phyloP scores from a whole-genome alignment of 495 filamentous ascomycete genomes.

The Annulohypoxylon nitens region DNA sequence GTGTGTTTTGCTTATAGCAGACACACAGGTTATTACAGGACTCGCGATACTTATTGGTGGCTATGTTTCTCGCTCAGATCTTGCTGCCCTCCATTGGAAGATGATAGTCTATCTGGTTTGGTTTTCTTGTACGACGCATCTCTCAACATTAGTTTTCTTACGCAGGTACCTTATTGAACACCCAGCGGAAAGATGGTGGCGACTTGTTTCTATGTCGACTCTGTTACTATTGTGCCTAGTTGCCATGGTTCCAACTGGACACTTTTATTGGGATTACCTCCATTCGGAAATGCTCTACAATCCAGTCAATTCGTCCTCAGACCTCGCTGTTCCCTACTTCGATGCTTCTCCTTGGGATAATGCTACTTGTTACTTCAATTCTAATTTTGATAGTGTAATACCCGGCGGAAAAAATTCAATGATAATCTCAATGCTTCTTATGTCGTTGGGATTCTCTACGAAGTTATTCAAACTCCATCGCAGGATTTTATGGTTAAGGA shows the following conservation, averaged over 20 bases:
- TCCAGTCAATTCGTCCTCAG: no score
- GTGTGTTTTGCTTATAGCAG: neutral
- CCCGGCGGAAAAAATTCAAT: neutral
- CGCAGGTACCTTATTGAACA: slow-evolving; percentile 26
- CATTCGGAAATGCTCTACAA: no score
- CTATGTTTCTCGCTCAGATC: neutral
- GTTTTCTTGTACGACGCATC: slow-evolving; percentile 58
- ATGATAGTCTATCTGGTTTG: slow-evolving; percentile 55
- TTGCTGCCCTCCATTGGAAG: slow-evolving; percentile 56
- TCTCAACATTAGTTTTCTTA: slow-evolving; percentile 56
- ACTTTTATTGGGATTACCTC: neutral
- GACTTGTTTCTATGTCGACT: slow-evolving; percentile 23
- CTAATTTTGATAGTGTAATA: neutral
- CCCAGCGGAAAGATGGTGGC: slow-evolving; percentile 28
- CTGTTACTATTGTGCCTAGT: slow-evolving; percentile 16
- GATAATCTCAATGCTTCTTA: neutral
- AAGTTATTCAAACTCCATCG: neutral
- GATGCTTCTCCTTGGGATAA: neutral
- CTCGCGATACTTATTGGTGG: neutral
- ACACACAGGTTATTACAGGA: neutral
- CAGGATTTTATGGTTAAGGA: neutral
- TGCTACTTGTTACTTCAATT: neutral
- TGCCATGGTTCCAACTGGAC: neutral
- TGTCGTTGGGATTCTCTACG: neutral
- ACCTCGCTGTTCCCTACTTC: neutral